These are phyloP conservation scores for Coix lacrymajobi DNA, from an alignment of 176 grass and related monocot species.

Conservation along the genomic window DNA sequence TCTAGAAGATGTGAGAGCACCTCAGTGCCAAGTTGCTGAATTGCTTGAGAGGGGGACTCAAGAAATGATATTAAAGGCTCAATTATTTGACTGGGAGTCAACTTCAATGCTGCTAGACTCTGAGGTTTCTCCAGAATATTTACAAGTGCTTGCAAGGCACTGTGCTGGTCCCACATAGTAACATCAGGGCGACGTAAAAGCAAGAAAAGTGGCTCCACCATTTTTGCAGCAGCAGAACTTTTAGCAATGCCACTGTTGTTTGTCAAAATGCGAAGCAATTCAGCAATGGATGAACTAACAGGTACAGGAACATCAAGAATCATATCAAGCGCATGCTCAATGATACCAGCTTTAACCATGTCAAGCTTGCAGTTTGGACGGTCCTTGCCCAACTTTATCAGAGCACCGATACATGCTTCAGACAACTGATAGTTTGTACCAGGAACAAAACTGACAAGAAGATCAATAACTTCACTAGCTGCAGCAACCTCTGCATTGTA, in stretches of 20 bases:
- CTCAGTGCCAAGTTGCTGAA: slow-evolving; percentile 95
- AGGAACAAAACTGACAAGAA: slow-evolving; percentile 84
- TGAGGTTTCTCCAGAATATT: slow-evolving; percentile 99
- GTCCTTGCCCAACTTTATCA: slow-evolving; percentile 96
- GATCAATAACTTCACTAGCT: slow-evolving; percentile 65
- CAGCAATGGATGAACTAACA: slow-evolving; percentile 78
- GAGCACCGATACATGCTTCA: slow-evolving; percentile 70
- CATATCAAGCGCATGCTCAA: slow-evolving; percentile 89
- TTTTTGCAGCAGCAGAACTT: slow-evolving; percentile 82
- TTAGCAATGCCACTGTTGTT: slow-evolving; percentile 96
- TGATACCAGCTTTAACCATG: slow-evolving; percentile 95
- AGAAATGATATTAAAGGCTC: slow-evolving; percentile 93
- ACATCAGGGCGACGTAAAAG: slow-evolving; percentile 74
- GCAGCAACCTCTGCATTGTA: slow-evolving; percentile 84
- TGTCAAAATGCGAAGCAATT: slow-evolving; percentile 94
- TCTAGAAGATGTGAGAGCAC: slow-evolving; percentile 86
- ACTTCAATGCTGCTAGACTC: slow-evolving; percentile 69
- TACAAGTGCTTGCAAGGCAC: slow-evolving; percentile 85
- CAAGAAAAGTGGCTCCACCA: slow-evolving; percentile 97
- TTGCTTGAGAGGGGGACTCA: slow-evolving; percentile 92
- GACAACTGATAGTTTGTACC: slow-evolving; percentile 67
- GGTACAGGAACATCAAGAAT: slow-evolving; percentile 87
- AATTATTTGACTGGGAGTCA: slow-evolving; percentile 86
- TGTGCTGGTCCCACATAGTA: slow-evolving; percentile 90
- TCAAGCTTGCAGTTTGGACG: slow-evolving; percentile 91